These are phyloP conservation scores for Linderniella brevidens DNA, from an alignment of 257 asterid genomes.

Conservation along the genomic window DNA sequence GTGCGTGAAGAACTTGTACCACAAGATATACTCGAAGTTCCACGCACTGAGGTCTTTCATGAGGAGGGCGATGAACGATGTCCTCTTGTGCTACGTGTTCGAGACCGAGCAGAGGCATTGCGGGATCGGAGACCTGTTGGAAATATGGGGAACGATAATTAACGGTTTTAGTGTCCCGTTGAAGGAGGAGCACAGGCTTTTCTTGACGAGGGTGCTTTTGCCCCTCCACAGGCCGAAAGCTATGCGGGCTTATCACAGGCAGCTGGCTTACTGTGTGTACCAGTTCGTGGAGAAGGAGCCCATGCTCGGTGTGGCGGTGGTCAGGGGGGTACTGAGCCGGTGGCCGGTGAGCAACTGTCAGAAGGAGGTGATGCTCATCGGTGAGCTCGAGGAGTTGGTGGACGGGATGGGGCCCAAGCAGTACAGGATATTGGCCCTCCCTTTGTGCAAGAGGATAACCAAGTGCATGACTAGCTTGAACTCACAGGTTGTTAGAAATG, in stretches of 20 bases:
- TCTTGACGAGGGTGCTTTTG: conserved; percentile 42
- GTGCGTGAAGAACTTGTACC: conserved; percentile 47
- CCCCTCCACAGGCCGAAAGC: conserved; percentile 65
- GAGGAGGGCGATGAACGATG: conserved; percentile 67
- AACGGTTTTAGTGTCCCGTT: conserved; percentile 64
- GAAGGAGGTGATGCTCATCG: conserved; percentile 62
- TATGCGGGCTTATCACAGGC: conserved; percentile 51
- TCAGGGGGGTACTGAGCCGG: conserved; percentile 38
- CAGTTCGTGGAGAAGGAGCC: conserved; percentile 70
- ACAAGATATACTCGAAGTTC: conserved; percentile 41
- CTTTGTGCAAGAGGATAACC: conserved; percentile 43
- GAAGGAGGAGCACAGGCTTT: conserved; percentile 61
- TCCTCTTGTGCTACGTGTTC: conserved; percentile 37
- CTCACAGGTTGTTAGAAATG: conserved; percentile 90
- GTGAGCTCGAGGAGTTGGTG: conserved; percentile 60
- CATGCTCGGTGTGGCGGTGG: conserved; percentile 33
- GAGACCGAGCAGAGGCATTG: conserved; percentile 38
- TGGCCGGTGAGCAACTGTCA: conserved; percentile 67
- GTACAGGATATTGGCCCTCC: conserved; percentile 34
- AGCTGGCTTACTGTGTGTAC: conserved; percentile 56
- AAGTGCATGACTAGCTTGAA: conserved; percentile 59
- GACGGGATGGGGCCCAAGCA: conserved; percentile 28
- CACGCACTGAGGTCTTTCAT: conserved; percentile 43
- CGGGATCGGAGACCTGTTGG: conserved; percentile 69
- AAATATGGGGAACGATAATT: conserved; percentile 67